phyloP scores from a whole-genome alignment of 169 alveolate genomes.

The Hepatocystis sp. region DNA sequence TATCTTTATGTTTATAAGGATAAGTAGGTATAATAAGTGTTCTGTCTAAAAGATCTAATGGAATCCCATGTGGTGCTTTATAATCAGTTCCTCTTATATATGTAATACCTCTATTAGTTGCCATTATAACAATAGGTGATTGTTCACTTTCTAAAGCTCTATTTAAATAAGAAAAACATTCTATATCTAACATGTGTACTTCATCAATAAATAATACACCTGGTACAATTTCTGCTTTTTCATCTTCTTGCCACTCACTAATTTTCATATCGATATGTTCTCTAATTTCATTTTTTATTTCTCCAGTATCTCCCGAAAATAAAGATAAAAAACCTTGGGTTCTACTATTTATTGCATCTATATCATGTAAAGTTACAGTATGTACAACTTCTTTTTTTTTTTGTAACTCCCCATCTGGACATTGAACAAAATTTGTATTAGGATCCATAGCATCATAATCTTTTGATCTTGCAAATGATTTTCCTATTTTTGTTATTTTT shows the following conservation, averaged over 20 bases:
- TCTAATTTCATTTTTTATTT: conserved; percentile 97
- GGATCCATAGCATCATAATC: conserved; percentile 99
- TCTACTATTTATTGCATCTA: conserved; percentile 98
- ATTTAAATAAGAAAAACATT: conserved; percentile 98
- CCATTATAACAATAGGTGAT: conserved; percentile 99
- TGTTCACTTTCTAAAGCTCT: conserved; percentile 98
- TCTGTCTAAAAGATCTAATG: conserved; percentile 98
- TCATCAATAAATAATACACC: conserved; percentile 99
- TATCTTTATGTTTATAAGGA: conserved; percentile 95
- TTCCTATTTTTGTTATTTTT: conserved; percentile 96
- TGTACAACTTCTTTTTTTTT: conserved; percentile 99
- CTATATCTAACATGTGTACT: conserved; percentile 99
- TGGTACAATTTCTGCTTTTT: conserved; percentile 92
- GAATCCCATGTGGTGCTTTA: conserved; percentile 99
- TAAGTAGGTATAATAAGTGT: conserved; percentile 97
- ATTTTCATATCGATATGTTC: conserved; percentile 98
- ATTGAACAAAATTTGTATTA: conserved; percentile 90
- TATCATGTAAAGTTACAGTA: conserved; percentile 99
- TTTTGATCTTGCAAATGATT: conserved; percentile 96
- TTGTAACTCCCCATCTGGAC: conserved; percentile 99
- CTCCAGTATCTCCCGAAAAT: conserved; percentile 99
- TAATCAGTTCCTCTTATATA: conserved; percentile 98
- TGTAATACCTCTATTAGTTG: conserved; percentile 99
- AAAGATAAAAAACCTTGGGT: conserved; percentile 98
- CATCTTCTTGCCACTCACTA: conserved; percentile 99